Conservation (phyloP, 1,139 yeast species). For the Entelexis paramagnoliae region DNA sequence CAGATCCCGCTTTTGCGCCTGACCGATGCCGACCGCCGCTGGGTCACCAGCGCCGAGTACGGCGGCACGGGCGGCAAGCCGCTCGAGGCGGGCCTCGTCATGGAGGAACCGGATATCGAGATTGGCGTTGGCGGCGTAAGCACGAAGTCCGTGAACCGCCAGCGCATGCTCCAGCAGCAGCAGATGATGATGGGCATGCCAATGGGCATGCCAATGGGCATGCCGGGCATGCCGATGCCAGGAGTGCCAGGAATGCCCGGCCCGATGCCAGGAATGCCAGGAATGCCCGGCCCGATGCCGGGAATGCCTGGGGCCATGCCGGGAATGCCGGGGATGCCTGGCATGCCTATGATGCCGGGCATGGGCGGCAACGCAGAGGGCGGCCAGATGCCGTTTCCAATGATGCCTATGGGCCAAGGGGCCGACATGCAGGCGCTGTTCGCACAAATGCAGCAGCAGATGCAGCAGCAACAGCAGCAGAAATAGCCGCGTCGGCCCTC, state of each 20-base stretch:
- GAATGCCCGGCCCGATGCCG: conserved; percentile 12
- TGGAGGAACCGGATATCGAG: conserved; percentile 96
- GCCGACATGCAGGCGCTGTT: conserved; percentile 22
- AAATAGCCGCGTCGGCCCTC: not conserved
- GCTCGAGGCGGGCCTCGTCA: conserved; percentile 66
- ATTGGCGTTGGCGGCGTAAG: conserved; percentile 81
- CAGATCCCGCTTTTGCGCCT: conserved; percentile 75
- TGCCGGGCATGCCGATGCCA: conserved; percentile 19
- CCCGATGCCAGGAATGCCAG: conserved; percentile 19
- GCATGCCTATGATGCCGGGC: conserved; percentile 11
- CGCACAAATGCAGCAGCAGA: conserved; percentile 22
- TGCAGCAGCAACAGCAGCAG: conserved; percentile 15
- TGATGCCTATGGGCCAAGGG: conserved; percentile 21
- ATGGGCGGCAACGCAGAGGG: conserved; percentile 4
- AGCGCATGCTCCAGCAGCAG: conserved; percentile 18
- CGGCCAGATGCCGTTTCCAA: conserved; percentile 12
- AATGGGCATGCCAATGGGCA: conserved; percentile 12
- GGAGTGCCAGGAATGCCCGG: conserved; percentile 13
- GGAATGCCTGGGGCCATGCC: conserved; percentile 18
- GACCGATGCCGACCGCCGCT: conserved; percentile 84
- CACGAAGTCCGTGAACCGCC: conserved; percentile 69
- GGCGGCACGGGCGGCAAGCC: conserved; percentile 95
- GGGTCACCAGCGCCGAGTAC: conserved; percentile 90
- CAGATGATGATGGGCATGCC: conserved; percentile 14
- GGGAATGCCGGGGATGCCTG: conserved; percentile 21